Evolutionary conservation across 768 basidiomycete genomes (phyloP), one percentile per base, ranked within the genome.

Genomic region (Termitomyces sp.): DNA sequence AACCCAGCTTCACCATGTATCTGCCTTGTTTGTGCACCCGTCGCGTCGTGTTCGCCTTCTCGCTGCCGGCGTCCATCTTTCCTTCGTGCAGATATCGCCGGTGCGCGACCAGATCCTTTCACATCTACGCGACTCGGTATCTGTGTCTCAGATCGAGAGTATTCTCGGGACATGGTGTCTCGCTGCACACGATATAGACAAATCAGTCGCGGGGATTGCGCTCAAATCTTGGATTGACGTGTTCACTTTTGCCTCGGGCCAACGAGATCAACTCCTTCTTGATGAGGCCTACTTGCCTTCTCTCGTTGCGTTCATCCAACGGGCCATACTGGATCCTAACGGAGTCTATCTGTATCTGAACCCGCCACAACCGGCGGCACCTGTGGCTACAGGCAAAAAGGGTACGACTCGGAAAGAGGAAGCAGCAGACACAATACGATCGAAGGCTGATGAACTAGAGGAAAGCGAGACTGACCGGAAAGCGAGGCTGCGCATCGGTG

Each of bases 1-100:
- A 18, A 39, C 4, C 12, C 46, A 96, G 94, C 73, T 93, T 34
- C 91, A 97, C 70, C 93, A 96, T 70, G 73, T 90, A n/a, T 86
- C 94, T 0, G 77, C 87, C 0, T 78, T 97, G 16, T 83, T 93
- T 53, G 75, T 91, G 33, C 91, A 95, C 61, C 83, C 92, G 0
- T 86, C 88, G 9, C 84, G 92, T 34, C 84, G 91, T 42, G 77
- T 94, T 48, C 87, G 86, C 10, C 68, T 78, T 29, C 78, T 84
- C 4, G 79, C 85, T 29, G 83, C 81, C 41, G 76, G 75, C 0
- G 68, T 90, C 2, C 92, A 96, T 61, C 65, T 79, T 0, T 78
- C 84, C 7, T 73, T 97, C 13, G 78, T 95, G 2, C 77, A 79
- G 3, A 78, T 89, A 3, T 69, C 80, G 0, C 56, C 72, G 28